Conservation (phyloP, 208 protist genomes). For the Kentomonas sorsogonicus region DNA sequence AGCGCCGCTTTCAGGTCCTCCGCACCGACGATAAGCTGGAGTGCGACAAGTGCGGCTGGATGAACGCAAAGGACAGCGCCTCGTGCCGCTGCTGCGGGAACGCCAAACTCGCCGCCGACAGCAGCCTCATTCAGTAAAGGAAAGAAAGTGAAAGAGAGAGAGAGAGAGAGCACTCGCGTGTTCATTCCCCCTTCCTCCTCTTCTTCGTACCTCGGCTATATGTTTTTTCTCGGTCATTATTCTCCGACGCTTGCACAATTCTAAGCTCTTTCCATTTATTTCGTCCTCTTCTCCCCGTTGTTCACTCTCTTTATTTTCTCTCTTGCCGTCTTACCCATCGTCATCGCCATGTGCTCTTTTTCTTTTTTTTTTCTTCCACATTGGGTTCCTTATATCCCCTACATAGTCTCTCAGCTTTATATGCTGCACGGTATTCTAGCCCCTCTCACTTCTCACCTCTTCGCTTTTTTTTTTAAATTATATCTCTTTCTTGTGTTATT, state of each 20-base stretch:
- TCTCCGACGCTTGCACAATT: no score
- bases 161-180: no score
- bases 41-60: conserved; percentile 67
- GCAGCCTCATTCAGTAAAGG: conserved; percentile 2
- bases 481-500: conserved; percentile 3
- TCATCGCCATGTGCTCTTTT: not conserved
- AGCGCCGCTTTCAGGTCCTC: conserved; percentile 55
- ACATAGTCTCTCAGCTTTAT: not conserved
- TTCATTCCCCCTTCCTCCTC: not conserved
- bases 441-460: no score
- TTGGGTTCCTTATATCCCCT: not conserved
- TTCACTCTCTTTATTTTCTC: not conserved
- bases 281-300: not conserved
- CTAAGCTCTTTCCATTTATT: no score
- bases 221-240: no score
- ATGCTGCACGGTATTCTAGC: no score
- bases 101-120: conserved; percentile 22
- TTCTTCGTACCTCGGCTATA: not conserved
- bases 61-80: conserved; percentile 33
- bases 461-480: conserved; percentile 12
- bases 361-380: conserved; percentile 1
- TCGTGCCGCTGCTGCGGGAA: conserved; percentile 68
- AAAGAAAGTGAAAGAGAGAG: conserved; percentile 5
- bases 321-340: not conserved
- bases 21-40: conserved; percentile 54